Evolutionary conservation across 768 basidiomycete genomes (phyloP).

Genomic region (Boletus bicolor): DNA sequence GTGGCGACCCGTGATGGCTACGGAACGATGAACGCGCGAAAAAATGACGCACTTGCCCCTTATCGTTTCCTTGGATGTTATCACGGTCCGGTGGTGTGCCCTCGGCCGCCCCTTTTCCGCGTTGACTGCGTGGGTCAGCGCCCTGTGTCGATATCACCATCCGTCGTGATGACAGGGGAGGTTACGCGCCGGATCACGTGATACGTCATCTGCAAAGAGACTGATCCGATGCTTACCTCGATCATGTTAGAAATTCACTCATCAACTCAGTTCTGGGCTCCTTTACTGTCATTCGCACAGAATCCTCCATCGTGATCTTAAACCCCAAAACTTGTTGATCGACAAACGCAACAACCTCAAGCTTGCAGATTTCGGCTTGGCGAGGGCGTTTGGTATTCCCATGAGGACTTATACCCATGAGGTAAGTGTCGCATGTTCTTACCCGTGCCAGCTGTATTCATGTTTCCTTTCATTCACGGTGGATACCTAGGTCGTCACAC

Average conservation of each 20-base stretch:
- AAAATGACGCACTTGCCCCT: background rate
- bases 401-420: conserved; percentile 99
- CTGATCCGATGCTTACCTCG: conserved; percentile 10
- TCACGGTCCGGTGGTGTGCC: background rate
- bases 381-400: conserved; percentile 96
- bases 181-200: conserved; percentile 33
- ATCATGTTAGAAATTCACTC: conserved; percentile 84
- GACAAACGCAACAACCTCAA: conserved; percentile 88
- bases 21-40: conserved; percentile 26
- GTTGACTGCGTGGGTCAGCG: background rate
- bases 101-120: background rate
- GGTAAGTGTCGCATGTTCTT: conserved; percentile 44
- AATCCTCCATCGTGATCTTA: conserved; percentile 95
- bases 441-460: background rate
- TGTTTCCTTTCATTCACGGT: conserved; percentile 8
- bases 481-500: conserved; percentile 80
- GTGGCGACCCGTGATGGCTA: conserved; percentile 8
- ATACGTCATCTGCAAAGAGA: conserved; percentile 2
- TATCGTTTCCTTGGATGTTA: conserved; percentile 10
- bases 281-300: conserved; percentile 94
- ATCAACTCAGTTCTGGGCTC: conserved; percentile 87
- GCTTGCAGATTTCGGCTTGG: conserved; percentile 94
- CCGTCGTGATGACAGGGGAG: conserved; percentile 18
- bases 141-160: conserved; percentile 21
- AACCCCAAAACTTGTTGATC: conserved; percentile 94